These are phyloP conservation scores for Rhodamnia rubescens DNA, from an alignment of 345 rosid genomes.

Conservation along the genomic window DNA sequence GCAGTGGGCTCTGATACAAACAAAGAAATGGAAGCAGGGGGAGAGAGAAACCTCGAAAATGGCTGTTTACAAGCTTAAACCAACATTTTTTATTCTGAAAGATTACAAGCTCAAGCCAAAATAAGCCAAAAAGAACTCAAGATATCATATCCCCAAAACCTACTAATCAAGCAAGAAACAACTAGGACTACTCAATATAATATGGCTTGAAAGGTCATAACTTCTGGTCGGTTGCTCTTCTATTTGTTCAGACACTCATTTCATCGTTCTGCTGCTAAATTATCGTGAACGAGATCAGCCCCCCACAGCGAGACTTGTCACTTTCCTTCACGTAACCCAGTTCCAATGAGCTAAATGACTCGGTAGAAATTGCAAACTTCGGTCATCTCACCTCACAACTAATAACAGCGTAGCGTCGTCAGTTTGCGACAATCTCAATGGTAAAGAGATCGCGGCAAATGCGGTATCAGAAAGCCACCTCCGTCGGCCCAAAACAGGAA, in stretches of 20 bases:
- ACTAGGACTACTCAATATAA: not conserved
- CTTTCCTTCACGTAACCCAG: not conserved
- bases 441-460: not conserved
- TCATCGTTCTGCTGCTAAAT: not conserved
- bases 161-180: not conserved
- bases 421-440: not conserved
- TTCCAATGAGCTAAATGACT: not conserved
- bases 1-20: not conserved
- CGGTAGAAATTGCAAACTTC: not conserved
- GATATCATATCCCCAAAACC: not conserved
- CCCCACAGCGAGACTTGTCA: not conserved
- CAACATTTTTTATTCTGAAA: not conserved
- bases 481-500: not conserved
- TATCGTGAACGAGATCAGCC: not conserved
- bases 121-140: not conserved
- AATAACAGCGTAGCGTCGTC: not conserved
- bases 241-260: not conserved
- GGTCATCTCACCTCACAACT: not conserved
- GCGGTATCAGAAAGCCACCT: not conserved
- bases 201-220: too few relatives aligned
- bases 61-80: not conserved
- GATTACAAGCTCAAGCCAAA: not conserved
- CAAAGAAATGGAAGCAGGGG: not conserved
- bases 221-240: not conserved
- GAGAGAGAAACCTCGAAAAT: not conserved